Evolutionary conservation across 2,329 filamentous ascomycete species (phyloP).

Genomic region (Aspergillus sclerotialis): DNA sequence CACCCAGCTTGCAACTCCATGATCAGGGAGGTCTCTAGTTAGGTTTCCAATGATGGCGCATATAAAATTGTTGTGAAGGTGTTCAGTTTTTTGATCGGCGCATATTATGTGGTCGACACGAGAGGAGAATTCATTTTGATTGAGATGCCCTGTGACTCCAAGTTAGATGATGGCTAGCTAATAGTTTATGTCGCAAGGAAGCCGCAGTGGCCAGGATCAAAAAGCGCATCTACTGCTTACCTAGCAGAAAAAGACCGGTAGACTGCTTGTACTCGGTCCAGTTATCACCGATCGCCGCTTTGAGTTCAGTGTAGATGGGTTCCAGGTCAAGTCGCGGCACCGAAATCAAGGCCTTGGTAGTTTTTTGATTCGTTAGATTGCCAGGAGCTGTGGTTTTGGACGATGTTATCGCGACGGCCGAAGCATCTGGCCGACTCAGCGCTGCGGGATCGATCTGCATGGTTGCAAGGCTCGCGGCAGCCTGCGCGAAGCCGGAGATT

Average conservation of each 20-base stretch:
- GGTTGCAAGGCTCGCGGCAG: conserved; percentile 23
- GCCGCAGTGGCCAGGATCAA: neutral
- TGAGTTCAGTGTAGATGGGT: conserved; percentile 55
- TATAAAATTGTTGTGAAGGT: conserved; percentile 57
- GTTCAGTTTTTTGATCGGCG: conserved; percentile 45
- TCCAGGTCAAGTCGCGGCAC: conserved; percentile 58
- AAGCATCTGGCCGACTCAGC: conserved; percentile 36
- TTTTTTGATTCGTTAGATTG: conserved; percentile 35
- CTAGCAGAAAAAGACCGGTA: conserved; percentile 51
- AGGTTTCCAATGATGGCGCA: conserved; percentile 54
- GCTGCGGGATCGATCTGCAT: conserved; percentile 42
- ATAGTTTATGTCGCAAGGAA: no score
- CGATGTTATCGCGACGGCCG: conserved; percentile 23
- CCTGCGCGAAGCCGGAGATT: conserved; percentile 34
- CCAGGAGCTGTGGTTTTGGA: conserved; percentile 24
- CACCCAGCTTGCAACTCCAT: conserved; percentile 59
- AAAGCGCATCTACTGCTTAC: conserved; percentile 36
- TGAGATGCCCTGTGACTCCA: conserved; percentile 52
- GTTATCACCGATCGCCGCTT: conserved; percentile 51
- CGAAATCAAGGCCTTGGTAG: conserved; percentile 44
- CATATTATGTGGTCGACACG: conserved; percentile 51
- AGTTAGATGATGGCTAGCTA: conserved; percentile 10
- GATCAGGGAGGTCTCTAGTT: conserved; percentile 53
- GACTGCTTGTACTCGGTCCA: conserved; percentile 57
- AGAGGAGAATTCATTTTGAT: conserved; percentile 54